phyloP scores from a whole-genome alignment of 352 stramenopile genomes.

The Pythium monospermum region DNA sequence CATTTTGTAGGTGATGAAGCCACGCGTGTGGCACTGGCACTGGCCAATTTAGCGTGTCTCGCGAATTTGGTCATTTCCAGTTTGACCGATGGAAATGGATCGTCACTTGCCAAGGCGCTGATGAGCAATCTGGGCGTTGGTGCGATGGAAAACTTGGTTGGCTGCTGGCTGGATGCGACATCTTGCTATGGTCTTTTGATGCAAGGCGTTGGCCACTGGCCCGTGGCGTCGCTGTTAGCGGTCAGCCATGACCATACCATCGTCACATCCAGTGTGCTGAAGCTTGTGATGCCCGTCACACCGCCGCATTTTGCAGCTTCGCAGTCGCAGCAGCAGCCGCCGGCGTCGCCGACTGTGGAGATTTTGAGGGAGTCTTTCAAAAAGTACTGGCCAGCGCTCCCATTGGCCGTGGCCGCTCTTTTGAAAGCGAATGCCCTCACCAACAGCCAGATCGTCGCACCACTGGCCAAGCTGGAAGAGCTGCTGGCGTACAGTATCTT shows the following conservation, averaged over 20 bases:
- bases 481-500: conserved; percentile 19
- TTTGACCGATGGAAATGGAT: conserved; percentile 24
- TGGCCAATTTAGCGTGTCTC: conserved; percentile 61
- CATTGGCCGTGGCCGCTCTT: conserved; percentile 33
- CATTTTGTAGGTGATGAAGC: conserved; percentile 54
- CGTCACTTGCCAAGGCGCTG: conserved; percentile 53
- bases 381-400: conserved; percentile 53
- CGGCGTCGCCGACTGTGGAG: neutral
- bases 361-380: conserved; percentile 34
- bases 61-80: conserved; percentile 50
- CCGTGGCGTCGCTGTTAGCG: neutral
- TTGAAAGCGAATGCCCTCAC: conserved; percentile 11
- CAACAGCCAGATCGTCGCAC: neutral
- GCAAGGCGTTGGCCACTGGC: conserved; percentile 19
- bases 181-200: conserved; percentile 18
- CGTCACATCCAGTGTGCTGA: conserved; percentile 17
- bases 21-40: conserved; percentile 40
- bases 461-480: conserved; percentile 14
- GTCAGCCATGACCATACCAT: conserved; percentile 18
- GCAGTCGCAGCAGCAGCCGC: conserved; percentile 10
- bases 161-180: conserved; percentile 21
- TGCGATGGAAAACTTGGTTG: conserved; percentile 5
- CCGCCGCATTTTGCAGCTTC: conserved; percentile 11
- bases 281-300: conserved; percentile 15
- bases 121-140: conserved; percentile 33